A percentile compares a stretch with the other conserved stretches of the same genome.
Evolutionary conservation across 768 basidiomycete genomes (phyloP).

Genomic region (Kwoniella dejecticola): DNA sequence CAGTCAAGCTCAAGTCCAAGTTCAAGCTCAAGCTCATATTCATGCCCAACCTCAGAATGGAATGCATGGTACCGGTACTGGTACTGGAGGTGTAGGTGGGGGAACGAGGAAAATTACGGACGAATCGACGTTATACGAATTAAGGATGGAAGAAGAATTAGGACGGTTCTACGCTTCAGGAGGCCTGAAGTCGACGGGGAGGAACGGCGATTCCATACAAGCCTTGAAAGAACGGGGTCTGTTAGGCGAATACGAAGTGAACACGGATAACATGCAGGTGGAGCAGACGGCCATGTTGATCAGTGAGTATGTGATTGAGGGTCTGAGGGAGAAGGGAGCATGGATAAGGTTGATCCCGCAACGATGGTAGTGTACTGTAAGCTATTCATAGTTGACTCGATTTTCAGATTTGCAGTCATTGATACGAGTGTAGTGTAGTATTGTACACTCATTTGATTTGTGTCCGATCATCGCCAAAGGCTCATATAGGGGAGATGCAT

Average conservation of each 20-base stretch:
- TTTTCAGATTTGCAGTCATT: too few species aligned
- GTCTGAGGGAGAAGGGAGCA: conserved; percentile 31
- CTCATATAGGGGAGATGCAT: too few species aligned
- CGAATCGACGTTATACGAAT: conserved; percentile 11
- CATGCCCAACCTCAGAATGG: neutral
- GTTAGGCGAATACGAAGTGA: conserved; percentile 15
- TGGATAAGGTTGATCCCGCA: conserved; percentile 20
- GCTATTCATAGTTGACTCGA: too few species aligned
- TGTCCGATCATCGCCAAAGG: too few species aligned
- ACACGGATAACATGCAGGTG: conserved; percentile 3
- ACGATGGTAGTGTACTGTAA: neutral
- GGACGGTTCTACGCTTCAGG: conserved; percentile 4
- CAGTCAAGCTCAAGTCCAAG: too few species aligned
- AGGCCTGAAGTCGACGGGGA: neutral
- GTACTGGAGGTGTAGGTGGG: neutral
- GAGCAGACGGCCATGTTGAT: conserved; percentile 4
- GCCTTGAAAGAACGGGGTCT: neutral
- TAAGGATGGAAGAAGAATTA: conserved; percentile 17
- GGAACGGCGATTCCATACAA: neutral
- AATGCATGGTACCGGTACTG: neutral
- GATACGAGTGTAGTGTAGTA: too few species aligned
- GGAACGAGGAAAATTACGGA: conserved; percentile 4
- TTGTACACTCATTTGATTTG: too few species aligned
- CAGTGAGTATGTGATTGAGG: conserved; percentile 20
- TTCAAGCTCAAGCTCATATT: too few species aligned